These are phyloP conservation scores for Neofusicoccum umdonicola DNA, from an alignment of 2,329 filamentous ascomycete species.

Conservation along the genomic window DNA sequence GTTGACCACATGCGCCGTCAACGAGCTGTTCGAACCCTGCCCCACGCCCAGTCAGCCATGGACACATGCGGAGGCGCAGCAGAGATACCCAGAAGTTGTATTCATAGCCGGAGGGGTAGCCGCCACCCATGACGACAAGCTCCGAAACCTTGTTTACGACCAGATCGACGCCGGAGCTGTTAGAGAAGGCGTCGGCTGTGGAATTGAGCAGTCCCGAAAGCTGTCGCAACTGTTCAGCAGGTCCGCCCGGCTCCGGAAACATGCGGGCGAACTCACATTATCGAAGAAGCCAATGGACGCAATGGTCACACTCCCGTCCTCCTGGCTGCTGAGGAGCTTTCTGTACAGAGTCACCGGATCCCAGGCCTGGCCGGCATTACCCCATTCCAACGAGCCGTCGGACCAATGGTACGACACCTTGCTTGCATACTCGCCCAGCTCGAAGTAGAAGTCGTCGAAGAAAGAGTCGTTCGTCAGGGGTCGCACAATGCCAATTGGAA, in stretches of 20 bases:
- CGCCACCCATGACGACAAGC: conserved; percentile 54
- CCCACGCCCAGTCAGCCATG: neutral
- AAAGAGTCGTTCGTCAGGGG: conserved; percentile 46
- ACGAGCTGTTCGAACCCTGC: conserved; percentile 35
- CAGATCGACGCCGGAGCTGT: conserved; percentile 42
- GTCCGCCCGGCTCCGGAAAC: neutral
- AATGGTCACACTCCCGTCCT: conserved; percentile 45
- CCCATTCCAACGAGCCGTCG: conserved; percentile 38
- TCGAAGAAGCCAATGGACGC: conserved; percentile 48
- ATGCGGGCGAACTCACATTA: conserved; percentile 29
- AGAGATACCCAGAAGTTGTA: conserved; percentile 47
- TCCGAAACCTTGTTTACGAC: conserved; percentile 47
- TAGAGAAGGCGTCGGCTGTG: conserved; percentile 39
- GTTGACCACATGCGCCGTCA: conserved; percentile 47
- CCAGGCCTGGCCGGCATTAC: conserved; percentile 36
- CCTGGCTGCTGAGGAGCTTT: conserved; percentile 39
- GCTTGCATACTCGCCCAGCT: conserved; percentile 46
- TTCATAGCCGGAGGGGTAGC: conserved; percentile 47
- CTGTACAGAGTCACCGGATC: conserved; percentile 49
- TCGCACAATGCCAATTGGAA: conserved; percentile 41
- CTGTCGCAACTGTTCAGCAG: neutral
- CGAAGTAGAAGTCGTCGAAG: conserved; percentile 42
- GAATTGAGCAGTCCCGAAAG: conserved; percentile 50
- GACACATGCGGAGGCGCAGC: neutral
- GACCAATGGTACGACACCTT: conserved; percentile 47